Evolutionary conservation across 345 rosid genomes (phyloP).

Genomic region (Salix purpurea): DNA sequence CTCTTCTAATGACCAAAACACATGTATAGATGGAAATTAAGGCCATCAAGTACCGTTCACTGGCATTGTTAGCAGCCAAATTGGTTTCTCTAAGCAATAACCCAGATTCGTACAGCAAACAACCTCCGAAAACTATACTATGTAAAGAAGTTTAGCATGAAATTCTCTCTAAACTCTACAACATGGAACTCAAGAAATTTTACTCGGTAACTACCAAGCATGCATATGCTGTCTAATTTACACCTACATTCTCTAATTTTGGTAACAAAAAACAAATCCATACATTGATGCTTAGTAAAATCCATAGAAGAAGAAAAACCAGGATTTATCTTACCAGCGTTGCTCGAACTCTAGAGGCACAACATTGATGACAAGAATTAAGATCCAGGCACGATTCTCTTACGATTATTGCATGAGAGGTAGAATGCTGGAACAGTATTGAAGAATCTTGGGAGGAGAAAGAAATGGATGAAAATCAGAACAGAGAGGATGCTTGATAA

Average conservation of each 20-base stretch:
- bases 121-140: neutral
- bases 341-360: neutral
- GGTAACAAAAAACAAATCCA: too few relatives aligned
- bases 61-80: too few relatives aligned
- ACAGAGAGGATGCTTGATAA: neutral
- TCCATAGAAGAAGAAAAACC: too few relatives aligned
- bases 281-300: too few relatives aligned
- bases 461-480: neutral
- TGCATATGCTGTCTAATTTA: too few relatives aligned
- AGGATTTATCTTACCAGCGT: neutral
- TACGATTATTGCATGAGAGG: neutral
- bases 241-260: too few relatives aligned
- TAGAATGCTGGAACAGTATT: neutral
- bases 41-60: neutral
- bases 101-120: neutral
- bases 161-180: neutral
- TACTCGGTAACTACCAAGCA: too few relatives aligned
- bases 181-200: neutral
- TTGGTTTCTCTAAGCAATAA: too few relatives aligned
- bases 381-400: neutral
- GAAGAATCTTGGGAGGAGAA: slow-evolving; percentile 11
- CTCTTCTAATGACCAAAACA: neutral
- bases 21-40: neutral
- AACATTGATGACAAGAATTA: neutral
- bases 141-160: neutral